Evolutionary conservation across 108 stramenopile species (phyloP).

Genomic region (Seminavis robusta): DNA sequence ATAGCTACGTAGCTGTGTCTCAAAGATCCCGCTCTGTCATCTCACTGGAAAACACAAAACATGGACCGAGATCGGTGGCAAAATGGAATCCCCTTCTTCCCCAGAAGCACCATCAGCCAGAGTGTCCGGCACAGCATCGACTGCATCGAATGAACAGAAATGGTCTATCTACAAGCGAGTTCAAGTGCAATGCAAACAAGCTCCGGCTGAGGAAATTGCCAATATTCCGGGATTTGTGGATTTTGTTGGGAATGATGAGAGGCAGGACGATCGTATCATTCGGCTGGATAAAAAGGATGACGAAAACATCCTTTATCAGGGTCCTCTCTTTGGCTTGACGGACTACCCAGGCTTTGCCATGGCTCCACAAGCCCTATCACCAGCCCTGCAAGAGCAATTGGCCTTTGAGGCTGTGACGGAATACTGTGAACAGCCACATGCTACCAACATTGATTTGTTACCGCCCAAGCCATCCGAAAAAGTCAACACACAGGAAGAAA

Average conservation of each 20-base stretch:
- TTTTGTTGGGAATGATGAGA: neutral
- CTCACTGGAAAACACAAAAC: too few species aligned
- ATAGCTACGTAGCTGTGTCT: too few species aligned
- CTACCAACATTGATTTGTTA: conserved; percentile 53
- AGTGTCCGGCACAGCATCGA: too few species aligned
- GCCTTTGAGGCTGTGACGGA: conserved; percentile 33
- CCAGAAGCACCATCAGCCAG: too few species aligned
- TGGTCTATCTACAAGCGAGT: too few species aligned
- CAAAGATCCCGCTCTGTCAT: too few species aligned
- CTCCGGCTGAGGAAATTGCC: neutral
- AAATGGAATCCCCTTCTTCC: too few species aligned
- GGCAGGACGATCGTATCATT: neutral
- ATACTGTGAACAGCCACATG: conserved; percentile 56
- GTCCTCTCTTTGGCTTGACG: conserved; percentile 23
- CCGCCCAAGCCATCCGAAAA: conserved; percentile 32
- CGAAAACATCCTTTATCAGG: too few species aligned
- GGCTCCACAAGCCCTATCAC: conserved; percentile 46
- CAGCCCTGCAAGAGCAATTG: conserved; percentile 22
- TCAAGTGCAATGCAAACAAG: too few species aligned
- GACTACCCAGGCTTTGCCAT: conserved; percentile 37
- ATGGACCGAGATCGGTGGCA: too few species aligned
- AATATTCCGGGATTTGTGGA: neutral
- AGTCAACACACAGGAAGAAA: conserved; percentile 2
- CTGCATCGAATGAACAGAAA: too few species aligned
- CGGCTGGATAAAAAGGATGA: too few species aligned